Conservation (phyloP, 768 basidiomycete species). For the Agaricus sinodeliciosus region DNA sequence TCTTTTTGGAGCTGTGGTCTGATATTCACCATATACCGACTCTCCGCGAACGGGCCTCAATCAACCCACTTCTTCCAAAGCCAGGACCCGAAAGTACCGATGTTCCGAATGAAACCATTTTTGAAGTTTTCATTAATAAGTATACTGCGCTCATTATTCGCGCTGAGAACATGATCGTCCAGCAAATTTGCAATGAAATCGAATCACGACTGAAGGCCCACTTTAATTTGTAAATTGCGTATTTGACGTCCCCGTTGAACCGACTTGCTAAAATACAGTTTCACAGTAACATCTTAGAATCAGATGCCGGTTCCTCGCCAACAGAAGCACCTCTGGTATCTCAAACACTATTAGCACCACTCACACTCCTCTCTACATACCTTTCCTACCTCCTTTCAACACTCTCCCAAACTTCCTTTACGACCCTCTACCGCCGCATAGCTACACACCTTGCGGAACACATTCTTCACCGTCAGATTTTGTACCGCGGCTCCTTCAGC, state of each 20-base stretch:
- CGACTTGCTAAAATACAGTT: neutral
- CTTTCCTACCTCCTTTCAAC: slow-evolving; percentile 59
- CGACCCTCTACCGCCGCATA: slow-evolving; percentile 68
- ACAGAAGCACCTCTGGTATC: slow-evolving; percentile 32
- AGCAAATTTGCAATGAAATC: slow-evolving; percentile 78
- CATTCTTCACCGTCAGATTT: slow-evolving; percentile 76
- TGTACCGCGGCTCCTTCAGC: slow-evolving; percentile 69
- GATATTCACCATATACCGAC: slow-evolving; percentile 61
- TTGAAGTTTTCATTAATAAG: slow-evolving; percentile 64
- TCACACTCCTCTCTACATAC: slow-evolving; percentile 78
- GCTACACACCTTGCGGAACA: slow-evolving; percentile 66
- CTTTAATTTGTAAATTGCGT: slow-evolving; percentile 42
- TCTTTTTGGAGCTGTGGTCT: slow-evolving; percentile 86
- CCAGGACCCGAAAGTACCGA: slow-evolving; percentile 24
- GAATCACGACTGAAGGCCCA: slow-evolving; percentile 70
- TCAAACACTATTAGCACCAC: slow-evolving; percentile 64
- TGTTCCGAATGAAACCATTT: slow-evolving; percentile 60
- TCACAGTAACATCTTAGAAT: neutral
- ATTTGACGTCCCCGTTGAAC: neutral
- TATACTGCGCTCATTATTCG: slow-evolving; percentile 57
- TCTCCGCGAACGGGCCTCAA: slow-evolving; percentile 48
- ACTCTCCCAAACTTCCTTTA: slow-evolving; percentile 52
- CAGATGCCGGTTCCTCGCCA: neutral
- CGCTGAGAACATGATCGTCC: slow-evolving; percentile 85
- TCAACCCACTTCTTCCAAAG: slow-evolving; percentile 44